A percentile compares a stretch with the other conserved stretches of the same genome.
Evolutionary conservation across 2,329 filamentous ascomycete species (phyloP).

Genomic region (Diaporthe australafricana): DNA sequence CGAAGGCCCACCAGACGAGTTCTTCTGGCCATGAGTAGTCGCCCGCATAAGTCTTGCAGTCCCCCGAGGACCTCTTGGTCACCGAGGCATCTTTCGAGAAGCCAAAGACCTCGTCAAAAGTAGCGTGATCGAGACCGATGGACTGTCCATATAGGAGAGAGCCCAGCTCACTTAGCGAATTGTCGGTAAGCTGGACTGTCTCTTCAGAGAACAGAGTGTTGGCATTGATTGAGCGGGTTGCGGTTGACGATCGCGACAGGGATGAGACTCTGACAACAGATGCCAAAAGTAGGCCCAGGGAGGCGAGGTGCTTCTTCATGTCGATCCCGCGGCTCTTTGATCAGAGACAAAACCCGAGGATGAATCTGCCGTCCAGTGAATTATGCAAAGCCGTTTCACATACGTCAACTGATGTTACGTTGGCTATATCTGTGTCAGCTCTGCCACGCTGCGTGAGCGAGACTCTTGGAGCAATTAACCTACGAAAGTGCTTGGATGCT

Average conservation of each 20-base stretch:
- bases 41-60: conserved; percentile 52
- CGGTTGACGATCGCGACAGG: conserved; percentile 15
- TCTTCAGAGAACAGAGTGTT: conserved; percentile 12
- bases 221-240: conserved; percentile 5
- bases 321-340: conserved; percentile 4
- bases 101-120: conserved; percentile 10
- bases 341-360: not conserved
- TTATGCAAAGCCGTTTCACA: conserved; percentile 9
- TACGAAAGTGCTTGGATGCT: not conserved
- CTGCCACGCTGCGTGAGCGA: not conserved
- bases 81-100: not conserved
- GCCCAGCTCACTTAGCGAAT: conserved; percentile 13
- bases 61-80: not conserved
- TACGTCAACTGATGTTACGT: conserved; percentile 1
- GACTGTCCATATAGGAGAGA: not conserved
- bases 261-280: conserved; percentile 11
- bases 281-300: conserved; percentile 19
- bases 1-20: conserved; percentile 61
- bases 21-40: conserved; percentile 65
- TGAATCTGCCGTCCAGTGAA: not conserved
- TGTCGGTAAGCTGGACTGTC: conserved; percentile 16
- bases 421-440: not conserved
- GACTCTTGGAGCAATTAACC: not conserved
- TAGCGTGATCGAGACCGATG: not conserved
- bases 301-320: conserved; percentile 15